Evolutionary conservation across 495 filamentous ascomycete genomes (phyloP).

Genomic region (Cercophora samala): DNA sequence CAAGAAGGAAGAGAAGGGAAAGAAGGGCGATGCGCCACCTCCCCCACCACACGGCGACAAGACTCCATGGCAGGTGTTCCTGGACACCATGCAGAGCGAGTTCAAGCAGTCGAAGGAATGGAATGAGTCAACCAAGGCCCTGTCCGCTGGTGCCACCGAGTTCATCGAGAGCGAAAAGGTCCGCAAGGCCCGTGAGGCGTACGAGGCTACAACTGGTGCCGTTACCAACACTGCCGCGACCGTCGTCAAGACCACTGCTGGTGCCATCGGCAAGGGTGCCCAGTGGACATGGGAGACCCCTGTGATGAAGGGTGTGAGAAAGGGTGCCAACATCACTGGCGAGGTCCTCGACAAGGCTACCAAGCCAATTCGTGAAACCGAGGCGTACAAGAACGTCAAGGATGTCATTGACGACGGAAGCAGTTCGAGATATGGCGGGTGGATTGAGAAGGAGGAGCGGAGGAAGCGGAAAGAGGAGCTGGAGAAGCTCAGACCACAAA

Average conservation of each 20-base stretch:
- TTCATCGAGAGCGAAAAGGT: slow-evolving; percentile 95
- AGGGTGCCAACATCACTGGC: slow-evolving; percentile 80
- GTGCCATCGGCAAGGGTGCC: slow-evolving; percentile 81
- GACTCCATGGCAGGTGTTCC: slow-evolving; percentile 97
- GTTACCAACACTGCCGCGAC: slow-evolving; percentile 67
- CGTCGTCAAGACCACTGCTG: slow-evolving; percentile 79
- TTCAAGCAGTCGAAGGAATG: slow-evolving; percentile 98
- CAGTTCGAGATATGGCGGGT: slow-evolving; percentile 92
- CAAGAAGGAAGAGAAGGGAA: slow-evolving; percentile 51
- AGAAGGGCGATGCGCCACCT: slow-evolving; percentile 74
- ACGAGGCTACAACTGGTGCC: slow-evolving; percentile 75
- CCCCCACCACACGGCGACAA: slow-evolving; percentile 97
- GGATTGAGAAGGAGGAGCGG: slow-evolving; percentile 92
- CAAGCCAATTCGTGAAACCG: slow-evolving; percentile 85
- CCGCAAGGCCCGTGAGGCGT: slow-evolving; percentile 77
- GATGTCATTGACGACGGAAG: slow-evolving; percentile 95
- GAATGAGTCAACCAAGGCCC: slow-evolving; percentile 95
- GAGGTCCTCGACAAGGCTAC: slow-evolving; percentile 88
- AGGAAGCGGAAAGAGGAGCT: slow-evolving; percentile 68
- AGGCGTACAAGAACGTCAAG: slow-evolving; percentile 91
- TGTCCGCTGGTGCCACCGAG: slow-evolving; percentile 81
- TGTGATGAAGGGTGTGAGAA: slow-evolving; percentile 86
- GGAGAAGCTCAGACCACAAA: slow-evolving; percentile 52
- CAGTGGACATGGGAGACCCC: slow-evolving; percentile 96
- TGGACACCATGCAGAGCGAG: slow-evolving; percentile 85